These are phyloP conservation scores for Ophiobolus disseminans DNA, from an alignment of 2,329 filamentous ascomycete genomes.

Conservation along the genomic window DNA sequence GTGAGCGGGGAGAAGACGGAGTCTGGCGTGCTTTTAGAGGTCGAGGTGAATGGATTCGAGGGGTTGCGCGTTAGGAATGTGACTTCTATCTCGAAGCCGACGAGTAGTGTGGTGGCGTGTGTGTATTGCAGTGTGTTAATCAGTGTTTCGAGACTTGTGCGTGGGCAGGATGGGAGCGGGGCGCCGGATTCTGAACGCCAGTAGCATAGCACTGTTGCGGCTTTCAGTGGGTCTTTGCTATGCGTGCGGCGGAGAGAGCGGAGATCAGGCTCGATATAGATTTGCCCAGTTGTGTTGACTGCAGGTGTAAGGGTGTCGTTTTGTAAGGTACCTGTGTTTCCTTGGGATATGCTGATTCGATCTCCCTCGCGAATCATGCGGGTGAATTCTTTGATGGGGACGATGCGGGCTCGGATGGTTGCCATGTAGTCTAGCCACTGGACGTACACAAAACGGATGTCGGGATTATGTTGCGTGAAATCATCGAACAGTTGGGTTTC, in stretches of 20 bases:
- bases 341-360: conserved; percentile 68
- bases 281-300: conserved; percentile 67
- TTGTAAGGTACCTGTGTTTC: conserved; percentile 71
- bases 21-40: conserved; percentile 26
- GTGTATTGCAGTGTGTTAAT: conserved; percentile 60
- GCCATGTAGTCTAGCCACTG: conserved; percentile 83
- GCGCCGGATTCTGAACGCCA: conserved; percentile 66
- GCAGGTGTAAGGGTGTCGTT: conserved; percentile 66
- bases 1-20: conserved; percentile 56
- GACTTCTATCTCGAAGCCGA: conserved; percentile 86
- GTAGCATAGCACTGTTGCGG: conserved; percentile 71
- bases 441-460: conserved; percentile 72
- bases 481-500: conserved; percentile 51
- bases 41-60: conserved; percentile 2
- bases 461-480: conserved; percentile 60
- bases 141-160: conserved; percentile 53
- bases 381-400: conserved; percentile 64
- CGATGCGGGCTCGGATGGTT: conserved; percentile 68
- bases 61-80: conserved; percentile 66
- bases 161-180: conserved; percentile 67
- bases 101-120: conserved; percentile 64
- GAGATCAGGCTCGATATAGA: conserved; percentile 71
- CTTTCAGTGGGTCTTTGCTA: conserved; percentile 54
- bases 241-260: conserved; percentile 64
- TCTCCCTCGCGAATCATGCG: conserved; percentile 44